Evolutionary conservation across 768 basidiomycete species (phyloP).

Genomic region (Strobilomyces dryophilus): DNA sequence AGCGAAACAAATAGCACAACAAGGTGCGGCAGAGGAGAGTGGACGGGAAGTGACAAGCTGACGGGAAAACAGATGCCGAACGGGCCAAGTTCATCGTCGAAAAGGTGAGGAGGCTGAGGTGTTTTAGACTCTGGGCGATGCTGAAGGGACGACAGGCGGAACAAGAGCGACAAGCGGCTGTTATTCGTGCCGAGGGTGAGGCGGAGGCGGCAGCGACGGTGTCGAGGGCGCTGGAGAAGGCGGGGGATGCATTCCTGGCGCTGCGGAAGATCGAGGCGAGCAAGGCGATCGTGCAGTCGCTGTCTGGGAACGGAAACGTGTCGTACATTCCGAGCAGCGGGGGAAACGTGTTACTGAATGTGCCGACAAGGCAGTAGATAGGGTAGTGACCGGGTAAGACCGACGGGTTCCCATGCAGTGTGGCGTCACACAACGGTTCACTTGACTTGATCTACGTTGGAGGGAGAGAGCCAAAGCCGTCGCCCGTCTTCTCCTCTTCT

Average conservation of each 20-base stretch:
- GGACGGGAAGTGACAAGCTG: slow-evolving; percentile 5
- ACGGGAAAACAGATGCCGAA: slow-evolving; percentile 73
- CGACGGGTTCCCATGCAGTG: slow-evolving; percentile 23
- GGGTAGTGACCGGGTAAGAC: slow-evolving; percentile 15
- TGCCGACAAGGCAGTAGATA: slow-evolving; percentile 47
- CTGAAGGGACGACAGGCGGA: slow-evolving; percentile 66
- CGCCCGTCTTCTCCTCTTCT: slow-evolving; percentile 22
- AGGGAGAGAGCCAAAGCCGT: slow-evolving; percentile 17
- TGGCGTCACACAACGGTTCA: slow-evolving; percentile 20
- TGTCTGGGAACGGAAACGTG: slow-evolving; percentile 77
- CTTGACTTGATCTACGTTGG: slow-evolving; percentile 24
- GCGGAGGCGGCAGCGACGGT: slow-evolving; percentile 96
- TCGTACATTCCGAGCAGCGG: slow-evolving; percentile 83
- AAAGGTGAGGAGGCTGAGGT: slow-evolving; percentile 55
- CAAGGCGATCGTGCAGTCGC: slow-evolving; percentile 91
- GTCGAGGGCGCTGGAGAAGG: slow-evolving; percentile 84
- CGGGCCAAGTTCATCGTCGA: slow-evolving; percentile 99
- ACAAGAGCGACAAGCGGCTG: slow-evolving; percentile 97
- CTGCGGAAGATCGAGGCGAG: slow-evolving; percentile 96
- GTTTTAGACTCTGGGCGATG: slow-evolving; percentile 1
- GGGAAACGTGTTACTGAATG: slow-evolving; percentile 79
- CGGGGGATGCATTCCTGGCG: slow-evolving; percentile 93
- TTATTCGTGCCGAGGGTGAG: slow-evolving; percentile 97
- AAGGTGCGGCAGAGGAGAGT: slow-evolving; percentile 52
- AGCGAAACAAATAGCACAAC: slow-evolving; percentile 99